Percentiles rank a stretch among this genome's conserved stretches.
Evolutionary conservation across 345 rosid species (phyloP).

Genomic region (Jatropha curcas): DNA sequence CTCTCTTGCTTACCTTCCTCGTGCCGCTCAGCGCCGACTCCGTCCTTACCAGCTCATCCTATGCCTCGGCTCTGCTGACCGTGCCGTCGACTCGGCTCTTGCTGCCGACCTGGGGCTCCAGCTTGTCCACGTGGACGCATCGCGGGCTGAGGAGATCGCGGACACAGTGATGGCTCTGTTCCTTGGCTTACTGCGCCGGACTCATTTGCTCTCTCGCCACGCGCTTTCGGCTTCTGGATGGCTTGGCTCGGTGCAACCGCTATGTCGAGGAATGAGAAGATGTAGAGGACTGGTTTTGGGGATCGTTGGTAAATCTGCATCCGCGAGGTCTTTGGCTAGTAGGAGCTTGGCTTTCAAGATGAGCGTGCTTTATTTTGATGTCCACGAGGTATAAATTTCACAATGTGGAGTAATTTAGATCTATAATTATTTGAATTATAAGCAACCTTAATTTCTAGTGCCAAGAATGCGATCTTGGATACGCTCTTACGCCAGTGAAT

Average conservation of each 20-base stretch:
- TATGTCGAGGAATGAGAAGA: conserved; percentile 93
- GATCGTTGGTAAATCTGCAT: conserved; percentile 87
- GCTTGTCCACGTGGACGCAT: conserved; percentile 84
- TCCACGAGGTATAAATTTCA: conserved; percentile 54
- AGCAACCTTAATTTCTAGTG: background rate
- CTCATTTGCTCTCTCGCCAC: conserved; percentile 87
- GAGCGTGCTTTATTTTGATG: conserved; percentile 93
- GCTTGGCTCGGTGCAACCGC: conserved; percentile 95
- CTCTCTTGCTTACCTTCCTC: conserved; percentile 95
- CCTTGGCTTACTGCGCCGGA: conserved; percentile 89
- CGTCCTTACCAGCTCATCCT: conserved; percentile 92
- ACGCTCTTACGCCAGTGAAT: background rate
- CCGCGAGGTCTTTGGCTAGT: conserved; percentile 74
- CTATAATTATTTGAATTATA: background rate
- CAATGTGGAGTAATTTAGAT: conserved; percentile 7
- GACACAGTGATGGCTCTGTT: conserved; percentile 97
- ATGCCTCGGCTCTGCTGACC: conserved; percentile 95
- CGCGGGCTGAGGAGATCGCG: conserved; percentile 96
- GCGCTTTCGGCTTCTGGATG: conserved; percentile 88
- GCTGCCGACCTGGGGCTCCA: conserved; percentile 91
- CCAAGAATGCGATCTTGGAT: background rate
- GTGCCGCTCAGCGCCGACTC: conserved; percentile 97
- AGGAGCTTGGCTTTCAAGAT: conserved; percentile 97
- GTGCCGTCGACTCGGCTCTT: conserved; percentile 83
- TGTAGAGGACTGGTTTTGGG: conserved; percentile 96